Base-by-base conservation (phyloP, 306 rosid genomes). In the Chamaecrista fasciculata region DNA sequence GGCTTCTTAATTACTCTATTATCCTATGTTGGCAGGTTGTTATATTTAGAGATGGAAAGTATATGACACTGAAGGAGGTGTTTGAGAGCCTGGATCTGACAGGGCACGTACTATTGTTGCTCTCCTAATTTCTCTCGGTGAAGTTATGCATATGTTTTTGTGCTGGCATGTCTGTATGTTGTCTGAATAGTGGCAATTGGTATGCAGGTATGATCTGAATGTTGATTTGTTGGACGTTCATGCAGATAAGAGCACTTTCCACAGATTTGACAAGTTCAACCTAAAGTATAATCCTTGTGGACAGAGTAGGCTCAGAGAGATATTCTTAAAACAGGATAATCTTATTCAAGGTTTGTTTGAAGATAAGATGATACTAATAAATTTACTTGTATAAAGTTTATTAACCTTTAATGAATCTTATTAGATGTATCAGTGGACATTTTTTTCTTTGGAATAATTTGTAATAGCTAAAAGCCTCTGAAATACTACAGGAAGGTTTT, bases 241-340 rank as follows among this genome's bases (percentile, higher is more conserved):
- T 86, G 97, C 97, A 36, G 97, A 91, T 79, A 91, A 91, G 83
- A 91, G 88, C 72, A 91, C 97, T 51, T 91, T 91, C 62, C 97
- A 91, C 76, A 90, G 97, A 70, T 91, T 91, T 81, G 97, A 91
- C 84, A 91, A 91, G 59, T 91, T 91, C 89, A 91, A 91, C 84
- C 83, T 91, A 3, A 91, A 91, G 86, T 91, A 91, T 79, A 91
- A 91, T 82, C 97, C 97, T 40, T 91, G 96, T 79, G 97, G 97
- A 62, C 97, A 91, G 81, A 91, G 97, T 72, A 85, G 97, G 81
- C 96, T 91, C 34, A 80, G 97, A 75, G 97, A 91, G 83, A 91
- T 91, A 81, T 91, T 91, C 78, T 79, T 91, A 74, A 91, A 91
- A 84, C 97, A 91, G 81, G 97, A 91, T 79, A 91, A 91, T 76